Conservation (phyloP, 1,284 basidiomycete genomes). For the Ceratobasidium sp. region DNA sequence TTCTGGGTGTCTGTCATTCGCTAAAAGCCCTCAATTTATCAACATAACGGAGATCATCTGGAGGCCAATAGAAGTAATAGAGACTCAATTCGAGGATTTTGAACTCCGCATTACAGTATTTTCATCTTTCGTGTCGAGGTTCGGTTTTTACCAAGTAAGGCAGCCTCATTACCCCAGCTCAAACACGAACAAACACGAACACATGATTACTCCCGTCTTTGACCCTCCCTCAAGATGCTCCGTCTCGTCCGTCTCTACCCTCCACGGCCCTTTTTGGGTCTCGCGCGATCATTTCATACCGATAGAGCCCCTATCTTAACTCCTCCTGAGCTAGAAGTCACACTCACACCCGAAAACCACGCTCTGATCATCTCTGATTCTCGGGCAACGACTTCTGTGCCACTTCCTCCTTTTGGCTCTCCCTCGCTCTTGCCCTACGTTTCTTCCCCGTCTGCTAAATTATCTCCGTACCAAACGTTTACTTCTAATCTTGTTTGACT, state of each 20-base stretch:
- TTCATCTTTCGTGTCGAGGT: too few relatives aligned
- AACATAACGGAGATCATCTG: too few relatives aligned
- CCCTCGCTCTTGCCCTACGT: constrained; percentile 45
- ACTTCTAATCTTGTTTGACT: neutral
- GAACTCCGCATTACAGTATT: too few relatives aligned
- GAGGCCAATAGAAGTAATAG: too few relatives aligned
- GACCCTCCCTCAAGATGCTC: constrained; percentile 17
- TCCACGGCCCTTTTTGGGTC: constrained; percentile 65
- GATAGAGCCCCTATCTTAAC: constrained; percentile 82
- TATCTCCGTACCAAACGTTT: constrained; percentile 27
- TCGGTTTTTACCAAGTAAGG: neutral
- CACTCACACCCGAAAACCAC: constrained; percentile 53
- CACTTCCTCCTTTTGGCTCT: constrained; percentile 46
- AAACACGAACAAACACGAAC: neutral
- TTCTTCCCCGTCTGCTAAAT: neutral
- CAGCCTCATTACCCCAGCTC: neutral
- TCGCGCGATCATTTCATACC: constrained; percentile 73
- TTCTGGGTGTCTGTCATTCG: too few relatives aligned
- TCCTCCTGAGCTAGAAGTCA: constrained; percentile 75
- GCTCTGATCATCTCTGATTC: constrained; percentile 76
- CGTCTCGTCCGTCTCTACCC: constrained; percentile 37
- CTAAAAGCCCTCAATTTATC: too few relatives aligned
- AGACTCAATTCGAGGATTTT: too few relatives aligned
- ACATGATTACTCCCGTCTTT: neutral
- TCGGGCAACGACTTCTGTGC: constrained; percentile 76